Conservation (phyloP, 1,284 basidiomycete genomes). For the Blastosporella zonata region DNA sequence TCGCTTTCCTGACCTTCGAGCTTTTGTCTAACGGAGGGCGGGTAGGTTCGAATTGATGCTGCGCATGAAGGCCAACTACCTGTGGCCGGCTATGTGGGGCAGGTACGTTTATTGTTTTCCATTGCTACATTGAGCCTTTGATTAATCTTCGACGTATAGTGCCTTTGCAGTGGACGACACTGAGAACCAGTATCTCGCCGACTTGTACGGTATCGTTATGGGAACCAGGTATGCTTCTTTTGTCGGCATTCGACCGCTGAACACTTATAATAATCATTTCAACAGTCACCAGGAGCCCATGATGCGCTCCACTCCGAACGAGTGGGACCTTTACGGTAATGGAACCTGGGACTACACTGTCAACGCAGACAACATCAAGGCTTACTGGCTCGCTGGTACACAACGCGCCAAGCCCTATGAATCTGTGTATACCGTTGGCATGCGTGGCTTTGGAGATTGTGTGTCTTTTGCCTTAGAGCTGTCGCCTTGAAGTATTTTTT, state of each 20-base stretch:
- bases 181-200: conserved; percentile 61
- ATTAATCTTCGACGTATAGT: conserved; percentile 28
- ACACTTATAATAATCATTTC: background rate
- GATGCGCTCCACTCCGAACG: conserved; percentile 60
- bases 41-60: conserved; percentile 67
- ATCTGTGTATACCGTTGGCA: conserved; percentile 60
- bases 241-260: background rate
- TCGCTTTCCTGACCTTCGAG: too few species aligned
- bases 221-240: conserved; percentile 45
- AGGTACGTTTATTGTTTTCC: conserved; percentile 27
- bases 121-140: background rate
- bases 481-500: background rate
- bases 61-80: conserved; percentile 66
- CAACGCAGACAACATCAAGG: conserved; percentile 51
- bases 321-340: conserved; percentile 52
- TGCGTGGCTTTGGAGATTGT: conserved; percentile 64
- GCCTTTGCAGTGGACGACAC: conserved; percentile 70
- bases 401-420: conserved; percentile 56
- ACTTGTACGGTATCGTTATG: conserved; percentile 70
- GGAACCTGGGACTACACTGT: conserved; percentile 62
- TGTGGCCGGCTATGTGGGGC: conserved; percentile 59
- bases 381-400: conserved; percentile 59
- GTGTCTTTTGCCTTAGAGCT: conserved; percentile 21
- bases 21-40: too few species aligned
- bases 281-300: conserved; percentile 63